A percentile compares a stretch with the other conserved stretches of the same genome.
Conservation (phyloP, 78 protist genomes). For the Guillardia theta region DNA sequence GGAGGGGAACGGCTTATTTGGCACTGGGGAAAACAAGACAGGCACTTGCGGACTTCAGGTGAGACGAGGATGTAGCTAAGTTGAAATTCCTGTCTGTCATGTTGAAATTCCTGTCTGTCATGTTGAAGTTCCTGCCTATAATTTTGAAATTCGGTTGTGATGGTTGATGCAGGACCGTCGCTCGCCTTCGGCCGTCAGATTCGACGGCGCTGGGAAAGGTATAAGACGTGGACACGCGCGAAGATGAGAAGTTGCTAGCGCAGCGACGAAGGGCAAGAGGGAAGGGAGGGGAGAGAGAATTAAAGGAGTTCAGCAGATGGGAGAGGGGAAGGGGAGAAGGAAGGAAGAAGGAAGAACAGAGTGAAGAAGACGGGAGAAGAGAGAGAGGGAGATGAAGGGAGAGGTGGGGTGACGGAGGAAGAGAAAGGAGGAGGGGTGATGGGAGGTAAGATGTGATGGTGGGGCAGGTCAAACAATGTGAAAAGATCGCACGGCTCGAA, state of each 20-base stretch:
- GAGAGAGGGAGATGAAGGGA: background rate
- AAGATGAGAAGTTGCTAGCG: background rate
- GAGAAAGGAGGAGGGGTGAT: background rate
- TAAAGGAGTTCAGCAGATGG: background rate
- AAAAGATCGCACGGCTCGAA: conserved; percentile 62
- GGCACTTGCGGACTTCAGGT: too few relatives aligned
- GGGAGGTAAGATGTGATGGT: too few relatives aligned
- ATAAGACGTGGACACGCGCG: background rate
- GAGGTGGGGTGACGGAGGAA: background rate
- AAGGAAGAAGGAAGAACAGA: background rate
- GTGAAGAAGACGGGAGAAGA: background rate
- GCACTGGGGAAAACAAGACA: too few relatives aligned
- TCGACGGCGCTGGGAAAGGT: too few relatives aligned
- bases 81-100: background rate
- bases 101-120: background rate
- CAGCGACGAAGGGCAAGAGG: background rate
- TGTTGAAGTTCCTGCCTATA: background rate
- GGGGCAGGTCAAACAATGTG: conserved; percentile 66
- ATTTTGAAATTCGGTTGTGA: background rate
- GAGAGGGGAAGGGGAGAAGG: background rate
- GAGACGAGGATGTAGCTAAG: too few relatives aligned
- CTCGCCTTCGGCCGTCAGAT: too few relatives aligned
- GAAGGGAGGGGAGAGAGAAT: background rate
- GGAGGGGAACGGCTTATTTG: too few relatives aligned
- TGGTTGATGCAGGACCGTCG: background rate